Base-by-base conservation (phyloP, 2,329 filamentous ascomycete species). In the Diplodia scrobiculata region DNA sequence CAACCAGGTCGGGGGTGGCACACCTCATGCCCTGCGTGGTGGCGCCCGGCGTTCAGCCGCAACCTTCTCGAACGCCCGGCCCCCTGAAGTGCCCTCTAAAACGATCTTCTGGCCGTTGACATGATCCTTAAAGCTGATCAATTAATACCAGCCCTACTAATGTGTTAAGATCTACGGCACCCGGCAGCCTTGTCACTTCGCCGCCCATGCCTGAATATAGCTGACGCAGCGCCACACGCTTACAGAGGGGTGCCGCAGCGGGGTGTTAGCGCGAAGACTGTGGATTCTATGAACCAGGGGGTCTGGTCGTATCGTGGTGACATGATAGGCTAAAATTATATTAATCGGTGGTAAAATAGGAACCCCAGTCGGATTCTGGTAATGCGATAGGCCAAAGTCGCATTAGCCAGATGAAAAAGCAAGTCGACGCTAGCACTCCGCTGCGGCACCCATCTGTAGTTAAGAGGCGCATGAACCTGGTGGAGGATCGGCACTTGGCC, bases 201-300 rank as follows among this genome's bases (percentile, higher is more conserved):
- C 58, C 58, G 45, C 45, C 25, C 27, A 45, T 62, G 48, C 58
- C 41, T 50, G 58, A 62, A 50, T 62, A 50, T 62, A 62, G 34
- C 58, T 62, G 58, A 62, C 5, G 58, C 58, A 62, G 32, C 58
- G 58, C 58, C 58, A 62, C 58, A 62, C 58, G 58, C 48, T 62
- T 50, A 21, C 21, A 21, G 21, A 21, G 21, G 21, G 21, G 21
- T 21, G 21, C 21, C 21, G 21, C 21, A 21, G 21, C 21, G 21
- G 21, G 1, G 1, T 21, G 21, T 21, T 21, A 21, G 21, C 21
- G 21, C 21, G 21, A 21, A 21, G 21, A 21, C 21, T 21, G 21
- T 21, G 21, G 21, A 21, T 21, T 21, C 21, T 21, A 21, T 21
- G 21, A 21, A 21, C 21, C 21, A 21, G 21, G 21, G 21, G 21